Conservation (phyloP, 208 protist species). For the Leishmania lainsoni region DNA sequence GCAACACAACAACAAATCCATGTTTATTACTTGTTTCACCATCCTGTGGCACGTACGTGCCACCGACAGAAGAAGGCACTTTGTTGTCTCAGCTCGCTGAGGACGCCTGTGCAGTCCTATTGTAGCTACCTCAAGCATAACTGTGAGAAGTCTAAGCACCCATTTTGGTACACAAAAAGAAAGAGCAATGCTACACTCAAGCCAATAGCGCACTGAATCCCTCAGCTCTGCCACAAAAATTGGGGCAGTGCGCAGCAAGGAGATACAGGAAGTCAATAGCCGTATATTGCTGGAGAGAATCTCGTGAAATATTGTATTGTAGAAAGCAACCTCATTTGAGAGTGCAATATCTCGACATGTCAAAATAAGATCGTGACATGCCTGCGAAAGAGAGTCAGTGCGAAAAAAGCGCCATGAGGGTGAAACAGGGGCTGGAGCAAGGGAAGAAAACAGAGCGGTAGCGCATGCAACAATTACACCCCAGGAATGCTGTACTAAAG, state of each 20-base stretch:
- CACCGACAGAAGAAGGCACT: neutral
- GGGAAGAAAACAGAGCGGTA: conserved; percentile 1
- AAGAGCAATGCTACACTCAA: conserved; percentile 21
- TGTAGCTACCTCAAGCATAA: neutral
- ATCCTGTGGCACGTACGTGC: conserved; percentile 9
- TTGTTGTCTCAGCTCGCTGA: neutral
- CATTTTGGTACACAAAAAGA: conserved; percentile 20
- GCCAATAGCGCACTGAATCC: neutral
- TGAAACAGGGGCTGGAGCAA: neutral
- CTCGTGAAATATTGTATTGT: conserved; percentile 22
- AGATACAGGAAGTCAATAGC: conserved; percentile 11
- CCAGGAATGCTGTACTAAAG: conserved; percentile 25
- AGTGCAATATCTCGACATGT: conserved; percentile 21
- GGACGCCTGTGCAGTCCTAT: neutral
- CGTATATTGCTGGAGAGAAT: conserved; percentile 15
- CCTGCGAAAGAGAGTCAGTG: conserved; percentile 8
- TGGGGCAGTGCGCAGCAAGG: neutral
- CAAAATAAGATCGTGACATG: conserved; percentile 6
- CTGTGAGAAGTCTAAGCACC: conserved; percentile 10
- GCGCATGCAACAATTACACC: conserved; percentile 14
- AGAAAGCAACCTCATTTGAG: conserved; percentile 25
- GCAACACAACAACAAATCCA: conserved; percentile 20
- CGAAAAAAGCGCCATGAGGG: conserved; percentile 21
- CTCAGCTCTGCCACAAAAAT: conserved; percentile 19
- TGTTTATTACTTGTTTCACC: conserved; percentile 12